Percentiles rank a stretch among this genome's conserved stretches.
These are phyloP conservation scores for Talaromyces funiculosus DNA, from an alignment of 2,329 filamentous ascomycete genomes.

Conservation along the genomic window DNA sequence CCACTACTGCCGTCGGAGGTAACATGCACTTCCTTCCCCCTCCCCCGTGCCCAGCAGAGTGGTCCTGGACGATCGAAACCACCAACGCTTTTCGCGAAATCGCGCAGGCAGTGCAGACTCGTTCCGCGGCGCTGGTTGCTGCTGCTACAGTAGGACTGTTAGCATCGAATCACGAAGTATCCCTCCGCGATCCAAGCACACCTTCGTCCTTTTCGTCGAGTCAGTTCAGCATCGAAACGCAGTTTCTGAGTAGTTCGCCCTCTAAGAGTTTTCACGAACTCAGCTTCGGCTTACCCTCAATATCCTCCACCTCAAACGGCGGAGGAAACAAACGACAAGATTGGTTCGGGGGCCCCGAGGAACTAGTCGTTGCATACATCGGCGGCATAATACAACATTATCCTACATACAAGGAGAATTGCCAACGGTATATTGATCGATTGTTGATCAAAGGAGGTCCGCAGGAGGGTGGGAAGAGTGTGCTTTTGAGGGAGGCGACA, in stretches of 20 bases:
- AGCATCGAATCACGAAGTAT: slow-evolving; percentile 14
- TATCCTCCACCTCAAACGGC: too few relatives aligned
- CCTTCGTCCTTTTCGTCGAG: background rate
- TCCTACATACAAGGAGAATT: slow-evolving; percentile 62
- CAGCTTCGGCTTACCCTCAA: background rate
- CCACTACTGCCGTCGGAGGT: background rate
- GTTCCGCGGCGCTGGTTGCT: slow-evolving; percentile 14
- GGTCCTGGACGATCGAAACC: slow-evolving; percentile 12
- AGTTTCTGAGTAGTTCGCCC: slow-evolving; percentile 7
- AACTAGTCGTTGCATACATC: slow-evolving; percentile 58
- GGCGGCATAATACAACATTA: slow-evolving; percentile 70
- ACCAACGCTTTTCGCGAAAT: slow-evolving; percentile 9
- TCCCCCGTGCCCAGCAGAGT: background rate
- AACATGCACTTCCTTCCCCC: background rate
- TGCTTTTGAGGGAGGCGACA: slow-evolving; percentile 43
- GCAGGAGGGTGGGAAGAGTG: slow-evolving; percentile 37
- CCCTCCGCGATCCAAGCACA: background rate
- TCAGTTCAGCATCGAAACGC: background rate
- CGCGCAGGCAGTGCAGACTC: slow-evolving; percentile 9
- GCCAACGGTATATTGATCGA: slow-evolving; percentile 58
- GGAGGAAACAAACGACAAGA: background rate
- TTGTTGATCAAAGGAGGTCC: slow-evolving; percentile 34
- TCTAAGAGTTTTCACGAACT: slow-evolving; percentile 14
- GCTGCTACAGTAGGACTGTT: slow-evolving; percentile 13
- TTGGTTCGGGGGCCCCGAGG: slow-evolving; percentile 13